Evolutionary conservation across 2,329 filamentous ascomycete genomes (phyloP).

Genomic region (Pseudopithomyces maydicus): DNA sequence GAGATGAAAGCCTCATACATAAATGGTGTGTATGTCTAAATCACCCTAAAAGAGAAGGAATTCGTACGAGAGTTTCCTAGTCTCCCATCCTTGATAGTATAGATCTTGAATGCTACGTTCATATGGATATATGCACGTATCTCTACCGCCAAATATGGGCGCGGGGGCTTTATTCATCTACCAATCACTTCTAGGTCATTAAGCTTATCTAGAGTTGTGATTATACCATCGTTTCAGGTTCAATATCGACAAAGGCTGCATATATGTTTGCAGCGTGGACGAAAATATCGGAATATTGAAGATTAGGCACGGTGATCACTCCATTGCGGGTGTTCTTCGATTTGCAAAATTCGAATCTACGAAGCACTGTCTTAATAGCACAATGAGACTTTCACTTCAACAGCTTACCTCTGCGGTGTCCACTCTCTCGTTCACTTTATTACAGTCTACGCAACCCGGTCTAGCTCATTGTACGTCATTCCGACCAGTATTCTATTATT

Average conservation of each 20-base stretch:
- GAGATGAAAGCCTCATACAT: neutral
- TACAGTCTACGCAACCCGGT: neutral
- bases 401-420: neutral
- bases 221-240: neutral
- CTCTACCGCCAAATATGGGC: neutral
- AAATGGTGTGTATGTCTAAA: neutral
- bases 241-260: neutral
- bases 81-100: neutral
- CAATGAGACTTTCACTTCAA: constrained; percentile 5
- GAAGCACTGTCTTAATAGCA: neutral
- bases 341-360: neutral
- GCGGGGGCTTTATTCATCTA: neutral
- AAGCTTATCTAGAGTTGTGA: neutral
- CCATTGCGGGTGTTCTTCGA: too few species aligned
- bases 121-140: constrained; percentile 2
- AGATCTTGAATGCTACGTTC: neutral
- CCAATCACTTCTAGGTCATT: neutral
- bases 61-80: neutral
- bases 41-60: neutral
- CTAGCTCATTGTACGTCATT: neutral
- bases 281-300: neutral
- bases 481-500: neutral
- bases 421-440: neutral
- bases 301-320: neutral
- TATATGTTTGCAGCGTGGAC: neutral